Evolutionary conservation across 305 asterid species (phyloP).

Genomic region (Fraxinus xanthoxyloides): DNA sequence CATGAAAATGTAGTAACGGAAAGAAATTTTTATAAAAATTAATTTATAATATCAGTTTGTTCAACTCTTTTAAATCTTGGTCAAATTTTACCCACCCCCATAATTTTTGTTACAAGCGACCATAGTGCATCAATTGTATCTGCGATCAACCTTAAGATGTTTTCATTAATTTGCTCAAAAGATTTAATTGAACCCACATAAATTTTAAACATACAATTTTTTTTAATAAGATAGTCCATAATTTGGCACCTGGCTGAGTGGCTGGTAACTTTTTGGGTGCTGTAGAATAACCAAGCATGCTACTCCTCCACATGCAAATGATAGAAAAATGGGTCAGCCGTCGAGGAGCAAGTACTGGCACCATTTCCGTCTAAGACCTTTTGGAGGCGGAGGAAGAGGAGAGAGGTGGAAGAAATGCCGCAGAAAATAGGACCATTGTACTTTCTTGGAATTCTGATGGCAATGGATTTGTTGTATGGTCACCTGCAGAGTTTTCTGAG

Average conservation of each 20-base stretch:
- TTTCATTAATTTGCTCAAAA: too few relatives aligned
- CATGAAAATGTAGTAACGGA: background rate
- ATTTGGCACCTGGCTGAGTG: too few relatives aligned
- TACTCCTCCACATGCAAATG: slow-evolving; percentile 11
- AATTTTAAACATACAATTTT: too few relatives aligned
- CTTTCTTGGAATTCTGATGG: slow-evolving; percentile 49
- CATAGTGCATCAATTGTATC: background rate
- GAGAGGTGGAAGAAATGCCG: background rate
- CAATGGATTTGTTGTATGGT: slow-evolving; percentile 41
- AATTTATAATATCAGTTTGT: too few relatives aligned
- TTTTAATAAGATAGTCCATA: too few relatives aligned
- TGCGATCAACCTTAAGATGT: background rate
- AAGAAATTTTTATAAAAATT: background rate
- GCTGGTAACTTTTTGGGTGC: background rate
- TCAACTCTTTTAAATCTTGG: too few relatives aligned
- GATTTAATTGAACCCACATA: too few relatives aligned
- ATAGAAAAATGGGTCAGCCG: background rate
- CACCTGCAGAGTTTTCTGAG: slow-evolving; percentile 40
- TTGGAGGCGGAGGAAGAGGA: slow-evolving; percentile 43
- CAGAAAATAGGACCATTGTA: slow-evolving; percentile 14
- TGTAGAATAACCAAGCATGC: slow-evolving; percentile 21
- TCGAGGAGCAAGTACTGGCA: slow-evolving; percentile 39
- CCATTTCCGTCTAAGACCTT: slow-evolving; percentile 60
- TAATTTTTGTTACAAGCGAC: background rate
- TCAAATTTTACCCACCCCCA: too few relatives aligned